Evolutionary conservation across 257 asterid species (phyloP).

Genomic region (Solanum piurae): DNA sequence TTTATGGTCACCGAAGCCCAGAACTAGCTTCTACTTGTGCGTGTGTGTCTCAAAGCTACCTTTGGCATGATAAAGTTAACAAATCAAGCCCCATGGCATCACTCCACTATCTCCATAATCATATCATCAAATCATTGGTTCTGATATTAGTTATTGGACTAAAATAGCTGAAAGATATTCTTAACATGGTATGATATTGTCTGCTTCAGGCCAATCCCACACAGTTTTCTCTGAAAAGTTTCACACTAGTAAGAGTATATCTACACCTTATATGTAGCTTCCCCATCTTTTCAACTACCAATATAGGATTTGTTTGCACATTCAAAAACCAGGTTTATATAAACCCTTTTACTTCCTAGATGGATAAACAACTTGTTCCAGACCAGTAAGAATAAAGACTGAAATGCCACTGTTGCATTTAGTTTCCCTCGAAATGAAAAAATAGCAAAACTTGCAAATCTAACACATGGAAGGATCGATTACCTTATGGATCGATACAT

Average conservation of each 20-base stretch:
- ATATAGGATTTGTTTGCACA: neutral
- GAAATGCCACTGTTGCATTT: neutral
- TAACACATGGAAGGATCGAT: neutral
- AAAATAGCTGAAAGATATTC: neutral
- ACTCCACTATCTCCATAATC: neutral
- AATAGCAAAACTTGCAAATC: neutral
- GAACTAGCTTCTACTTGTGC: neutral
- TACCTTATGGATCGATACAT: neutral
- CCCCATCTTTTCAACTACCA: neutral
- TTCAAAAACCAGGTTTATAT: neutral
- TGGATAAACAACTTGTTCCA: neutral
- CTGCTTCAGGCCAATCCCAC: neutral
- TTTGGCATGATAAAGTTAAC: neutral
- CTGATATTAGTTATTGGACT: neutral
- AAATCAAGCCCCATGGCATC: neutral
- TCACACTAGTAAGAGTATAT: neutral
- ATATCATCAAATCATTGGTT: neutral
- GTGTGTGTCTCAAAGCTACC: neutral
- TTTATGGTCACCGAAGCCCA: neutral
- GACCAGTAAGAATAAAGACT: neutral
- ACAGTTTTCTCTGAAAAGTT: neutral
- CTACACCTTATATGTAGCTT: neutral
- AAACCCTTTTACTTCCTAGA: neutral
- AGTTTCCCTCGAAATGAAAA: neutral
- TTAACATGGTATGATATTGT: neutral